Conservation (phyloP, 768 basidiomycete species). For the Tricholoma flavovirens region DNA sequence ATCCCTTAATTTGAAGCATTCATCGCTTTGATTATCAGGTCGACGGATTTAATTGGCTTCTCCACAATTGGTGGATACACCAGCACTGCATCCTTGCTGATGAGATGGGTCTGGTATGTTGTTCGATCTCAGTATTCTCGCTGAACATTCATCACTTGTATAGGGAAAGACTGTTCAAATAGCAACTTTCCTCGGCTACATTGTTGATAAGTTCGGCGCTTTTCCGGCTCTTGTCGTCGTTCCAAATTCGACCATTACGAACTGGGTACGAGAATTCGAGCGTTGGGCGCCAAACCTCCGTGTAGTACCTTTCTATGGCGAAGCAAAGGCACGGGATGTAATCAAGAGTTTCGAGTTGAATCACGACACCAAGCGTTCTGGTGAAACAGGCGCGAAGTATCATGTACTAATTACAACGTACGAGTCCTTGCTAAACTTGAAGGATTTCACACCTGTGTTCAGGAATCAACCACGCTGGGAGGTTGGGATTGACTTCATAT, state of each 20-base stretch:
- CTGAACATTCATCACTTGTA: constrained; percentile 1
- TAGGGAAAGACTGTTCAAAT: constrained; percentile 94
- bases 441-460: constrained; percentile 73
- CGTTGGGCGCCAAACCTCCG: constrained; percentile 69
- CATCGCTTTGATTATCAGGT: constrained; percentile 36
- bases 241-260: constrained; percentile 93
- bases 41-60: constrained; percentile 81
- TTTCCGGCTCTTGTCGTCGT: constrained; percentile 88
- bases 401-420: constrained; percentile 94
- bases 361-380: constrained; percentile 40
- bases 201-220: constrained; percentile 48
- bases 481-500: constrained; percentile 22
- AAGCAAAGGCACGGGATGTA: constrained; percentile 70
- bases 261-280: constrained; percentile 93
- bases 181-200: constrained; percentile 71
- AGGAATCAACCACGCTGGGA: constrained; percentile 88
- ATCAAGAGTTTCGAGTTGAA: constrained; percentile 79
- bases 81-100: constrained; percentile 91
- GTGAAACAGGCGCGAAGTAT: constrained; percentile 55
- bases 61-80: constrained; percentile 81
- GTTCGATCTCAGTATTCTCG: background rate
- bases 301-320: constrained; percentile 88
- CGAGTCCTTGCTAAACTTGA: constrained; percentile 66
- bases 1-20: constrained; percentile 3
- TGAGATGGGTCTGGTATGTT: constrained; percentile 86